Percentiles rank a stretch among this genome's conserved stretches.
Conservation (phyloP, 1,284 basidiomycete genomes). For the Sanghuangporus sanghuang region DNA sequence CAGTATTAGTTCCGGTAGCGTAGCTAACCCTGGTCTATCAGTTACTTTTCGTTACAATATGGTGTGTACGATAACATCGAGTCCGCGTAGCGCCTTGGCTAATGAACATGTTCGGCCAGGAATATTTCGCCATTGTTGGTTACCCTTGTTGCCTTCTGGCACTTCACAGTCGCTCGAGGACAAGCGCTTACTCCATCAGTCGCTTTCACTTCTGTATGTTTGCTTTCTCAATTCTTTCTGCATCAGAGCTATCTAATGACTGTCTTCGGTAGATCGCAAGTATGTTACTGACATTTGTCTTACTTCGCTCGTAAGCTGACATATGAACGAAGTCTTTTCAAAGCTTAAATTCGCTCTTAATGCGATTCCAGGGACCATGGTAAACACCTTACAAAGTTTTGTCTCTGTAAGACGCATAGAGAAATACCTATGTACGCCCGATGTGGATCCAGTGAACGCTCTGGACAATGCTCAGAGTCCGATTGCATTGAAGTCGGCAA, state of each 20-base stretch:
- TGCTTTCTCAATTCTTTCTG: neutral
- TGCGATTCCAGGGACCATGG: slow-evolving; percentile 84
- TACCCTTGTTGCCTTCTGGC: slow-evolving; percentile 77
- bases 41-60: slow-evolving; percentile 74
- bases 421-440: slow-evolving; percentile 74
- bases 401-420: slow-evolving; percentile 89
- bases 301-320: slow-evolving; percentile 21
- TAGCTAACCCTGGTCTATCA: slow-evolving; percentile 22
- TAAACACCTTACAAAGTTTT: slow-evolving; percentile 71
- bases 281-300: neutral
- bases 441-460: slow-evolving; percentile 58
- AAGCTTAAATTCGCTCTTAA: slow-evolving; percentile 84
- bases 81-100: slow-evolving; percentile 13
- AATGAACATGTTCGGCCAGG: slow-evolving; percentile 33
- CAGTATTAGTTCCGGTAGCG: neutral
- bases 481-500: slow-evolving; percentile 78
- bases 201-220: slow-evolving; percentile 77
- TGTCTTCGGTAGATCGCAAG: slow-evolving; percentile 4
- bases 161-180: slow-evolving; percentile 68
- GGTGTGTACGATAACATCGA: slow-evolving; percentile 36
- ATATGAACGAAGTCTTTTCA: slow-evolving; percentile 58
- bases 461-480: slow-evolving; percentile 44
- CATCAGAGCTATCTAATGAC: neutral
- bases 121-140: slow-evolving; percentile 70
- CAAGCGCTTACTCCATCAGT: slow-evolving; percentile 74